Conservation (phyloP, 208 protist genomes). For the Balamuthia mandrillaris region DNA sequence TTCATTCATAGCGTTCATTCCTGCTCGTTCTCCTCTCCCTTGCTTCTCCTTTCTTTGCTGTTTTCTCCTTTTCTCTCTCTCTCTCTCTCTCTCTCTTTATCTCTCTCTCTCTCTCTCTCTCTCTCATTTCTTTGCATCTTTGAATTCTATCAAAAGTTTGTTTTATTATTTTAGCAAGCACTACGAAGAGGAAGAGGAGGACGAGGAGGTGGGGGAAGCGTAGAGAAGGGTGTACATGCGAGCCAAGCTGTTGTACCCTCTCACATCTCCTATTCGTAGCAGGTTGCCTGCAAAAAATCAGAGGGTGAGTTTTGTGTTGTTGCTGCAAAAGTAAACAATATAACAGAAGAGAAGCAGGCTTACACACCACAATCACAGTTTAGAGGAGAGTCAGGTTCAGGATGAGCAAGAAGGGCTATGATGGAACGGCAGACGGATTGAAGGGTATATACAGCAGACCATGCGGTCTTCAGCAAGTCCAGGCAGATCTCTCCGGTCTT, state of each 20-base stretch:
- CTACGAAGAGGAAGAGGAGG: too few species aligned
- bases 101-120: too few species aligned
- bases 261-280: slow-evolving; percentile 56
- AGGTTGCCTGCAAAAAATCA: slow-evolving; percentile 49
- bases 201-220: not conserved
- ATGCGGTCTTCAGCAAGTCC: slow-evolving; percentile 75
- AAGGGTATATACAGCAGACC: slow-evolving; percentile 72
- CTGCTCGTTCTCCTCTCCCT: too few species aligned
- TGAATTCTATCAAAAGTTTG: too few species aligned
- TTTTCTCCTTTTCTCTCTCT: too few species aligned
- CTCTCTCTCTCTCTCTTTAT: too few species aligned
- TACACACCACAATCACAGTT: slow-evolving; percentile 65
- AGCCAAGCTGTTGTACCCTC: slow-evolving; percentile 60
- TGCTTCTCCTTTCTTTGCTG: too few species aligned
- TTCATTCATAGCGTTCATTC: too few species aligned
- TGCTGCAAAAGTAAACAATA: too few species aligned
- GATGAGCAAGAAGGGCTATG: slow-evolving; percentile 59
- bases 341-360: not conserved
- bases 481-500: slow-evolving; percentile 76
- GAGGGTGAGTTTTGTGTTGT: not conserved
- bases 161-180: too few species aligned
- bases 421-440: slow-evolving; percentile 69
- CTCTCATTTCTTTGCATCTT: too few species aligned
- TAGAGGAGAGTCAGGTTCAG: slow-evolving; percentile 67
- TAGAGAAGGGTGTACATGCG: slow-evolving; percentile 60